Percentiles rank a stretch among this genome's conserved stretches.
Conservation (phyloP, 495 filamentous ascomycete species). For the Aspergillus funiculosus region DNA sequence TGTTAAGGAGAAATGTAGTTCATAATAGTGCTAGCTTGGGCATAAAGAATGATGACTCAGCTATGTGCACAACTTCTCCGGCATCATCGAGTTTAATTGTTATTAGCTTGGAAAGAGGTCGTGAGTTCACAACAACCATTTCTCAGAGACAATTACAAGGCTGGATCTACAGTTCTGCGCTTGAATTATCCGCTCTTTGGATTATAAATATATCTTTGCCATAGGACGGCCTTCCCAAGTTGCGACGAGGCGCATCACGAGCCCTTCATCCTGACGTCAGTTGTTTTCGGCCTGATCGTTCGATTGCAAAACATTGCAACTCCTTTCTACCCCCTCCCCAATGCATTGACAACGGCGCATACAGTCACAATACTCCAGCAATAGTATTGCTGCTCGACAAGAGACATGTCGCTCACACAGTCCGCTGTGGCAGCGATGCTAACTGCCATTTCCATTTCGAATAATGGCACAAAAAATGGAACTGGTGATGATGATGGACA, state of each 20-base stretch:
- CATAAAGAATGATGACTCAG: slow-evolving; percentile 16
- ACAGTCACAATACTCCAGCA: slow-evolving; percentile 1
- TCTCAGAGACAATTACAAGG: no score
- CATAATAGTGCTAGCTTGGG: no score
- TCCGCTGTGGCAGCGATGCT: slow-evolving; percentile 26
- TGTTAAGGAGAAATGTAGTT: no score
- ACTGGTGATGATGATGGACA: slow-evolving; percentile 18
- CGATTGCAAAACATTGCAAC: slow-evolving; percentile 11
- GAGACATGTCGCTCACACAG: slow-evolving; percentile 32
- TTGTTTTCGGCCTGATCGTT: slow-evolving; percentile 17
- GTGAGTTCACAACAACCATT: no score
- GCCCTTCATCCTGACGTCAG: slow-evolving; percentile 29
- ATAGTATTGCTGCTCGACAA: not conserved
- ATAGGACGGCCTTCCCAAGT: no score
- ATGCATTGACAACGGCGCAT: slow-evolving; percentile 20
- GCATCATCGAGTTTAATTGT: not conserved
- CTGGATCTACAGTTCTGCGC: no score
- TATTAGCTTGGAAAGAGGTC: no score
- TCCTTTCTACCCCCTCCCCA: slow-evolving; percentile 12
- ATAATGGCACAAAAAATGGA: slow-evolving; percentile 18
- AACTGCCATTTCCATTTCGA: slow-evolving; percentile 18
- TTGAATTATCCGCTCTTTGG: no score
- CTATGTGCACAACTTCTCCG: slow-evolving; percentile 10
- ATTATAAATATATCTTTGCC: no score
- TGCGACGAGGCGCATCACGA: slow-evolving; percentile 12